These are phyloP conservation scores for Fragilaria radians DNA, from an alignment of 108 stramenopile species.

Conservation along the genomic window DNA sequence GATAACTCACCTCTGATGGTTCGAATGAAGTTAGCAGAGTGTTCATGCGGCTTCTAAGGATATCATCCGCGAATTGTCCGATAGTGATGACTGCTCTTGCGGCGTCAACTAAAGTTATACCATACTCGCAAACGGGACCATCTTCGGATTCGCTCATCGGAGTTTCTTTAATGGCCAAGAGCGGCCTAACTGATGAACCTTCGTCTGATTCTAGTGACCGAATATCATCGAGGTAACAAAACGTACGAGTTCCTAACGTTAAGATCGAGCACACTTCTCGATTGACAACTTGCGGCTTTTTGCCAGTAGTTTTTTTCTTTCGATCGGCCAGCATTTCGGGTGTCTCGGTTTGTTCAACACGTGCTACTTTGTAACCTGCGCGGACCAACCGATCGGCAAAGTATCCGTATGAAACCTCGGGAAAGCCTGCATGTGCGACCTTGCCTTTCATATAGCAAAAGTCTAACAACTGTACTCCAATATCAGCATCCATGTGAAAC, in stretches of 20 bases:
- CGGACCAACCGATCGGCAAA: conserved; percentile 80
- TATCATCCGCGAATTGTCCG: conserved; percentile 96
- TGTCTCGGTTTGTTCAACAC: conserved; percentile 99
- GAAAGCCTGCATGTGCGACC: conserved; percentile 95
- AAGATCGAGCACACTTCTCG: conserved; percentile 92
- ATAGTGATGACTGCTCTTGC: conserved; percentile 78
- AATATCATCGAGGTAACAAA: conserved; percentile 85
- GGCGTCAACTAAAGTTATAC: conserved; percentile 90
- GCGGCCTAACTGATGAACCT: conserved; percentile 39
- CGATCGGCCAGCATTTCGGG: conserved; percentile 87
- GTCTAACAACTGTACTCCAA: conserved; percentile 82
- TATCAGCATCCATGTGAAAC: conserved; percentile 93
- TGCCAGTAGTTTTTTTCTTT: conserved; percentile 61
- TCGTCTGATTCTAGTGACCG: conserved; percentile 33
- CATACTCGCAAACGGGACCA: conserved; percentile 84
- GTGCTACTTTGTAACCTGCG: conserved; percentile 95
- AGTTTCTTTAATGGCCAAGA: conserved; percentile 78
- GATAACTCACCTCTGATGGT: conserved; percentile 75
- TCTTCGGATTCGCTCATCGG: conserved; percentile 13
- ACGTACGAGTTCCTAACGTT: conserved; percentile 89
- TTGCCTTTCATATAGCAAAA: conserved; percentile 96
- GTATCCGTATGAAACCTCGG: conserved; percentile 90
- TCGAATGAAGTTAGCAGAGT: conserved; percentile 78
- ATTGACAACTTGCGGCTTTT: conserved; percentile 70
- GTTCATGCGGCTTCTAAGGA: conserved; percentile 83